Evolutionary conservation across 345 rosid genomes (phyloP).

Genomic region (Salix koriyanagi): DNA sequence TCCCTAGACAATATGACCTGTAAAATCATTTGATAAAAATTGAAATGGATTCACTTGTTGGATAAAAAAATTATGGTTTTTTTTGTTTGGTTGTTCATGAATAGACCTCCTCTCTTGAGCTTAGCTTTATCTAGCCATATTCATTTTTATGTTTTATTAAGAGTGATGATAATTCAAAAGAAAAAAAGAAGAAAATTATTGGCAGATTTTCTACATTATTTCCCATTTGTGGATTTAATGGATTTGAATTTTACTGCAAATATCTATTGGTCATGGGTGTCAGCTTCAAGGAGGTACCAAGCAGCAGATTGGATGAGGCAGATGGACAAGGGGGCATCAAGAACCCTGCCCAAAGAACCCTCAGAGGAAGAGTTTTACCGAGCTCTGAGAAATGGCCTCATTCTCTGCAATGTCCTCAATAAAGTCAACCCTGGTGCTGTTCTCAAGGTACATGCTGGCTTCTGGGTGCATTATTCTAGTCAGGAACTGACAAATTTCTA

Average conservation of each 20-base stretch:
- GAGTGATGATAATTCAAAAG: no score
- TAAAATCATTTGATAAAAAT: no score
- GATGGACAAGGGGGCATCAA: conserved; percentile 69
- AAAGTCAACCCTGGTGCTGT: conserved; percentile 95
- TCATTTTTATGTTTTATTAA: no score
- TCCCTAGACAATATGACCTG: no score
- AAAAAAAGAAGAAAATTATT: no score
- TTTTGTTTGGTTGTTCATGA: no score
- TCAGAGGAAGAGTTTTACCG: conserved; percentile 73
- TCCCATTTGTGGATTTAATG: background rate
- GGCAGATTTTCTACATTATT: no score
- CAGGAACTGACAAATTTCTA: background rate
- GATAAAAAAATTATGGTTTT: no score
- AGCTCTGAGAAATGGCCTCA: conserved; percentile 82
- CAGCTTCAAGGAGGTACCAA: conserved; percentile 85
- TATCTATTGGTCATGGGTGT: background rate
- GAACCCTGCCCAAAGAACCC: conserved; percentile 56
- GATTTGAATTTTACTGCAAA: background rate
- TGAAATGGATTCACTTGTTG: no score
- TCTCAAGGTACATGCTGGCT: conserved; percentile 44
- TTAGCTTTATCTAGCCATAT: no score
- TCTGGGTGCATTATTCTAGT: background rate
- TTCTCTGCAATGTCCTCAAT: conserved; percentile 94
- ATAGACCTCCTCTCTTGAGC: no score
- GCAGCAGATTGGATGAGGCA: conserved; percentile 88